phyloP scores from a whole-genome alignment of 2,329 filamentous ascomycete species.

The Alternaria sp. region DNA sequence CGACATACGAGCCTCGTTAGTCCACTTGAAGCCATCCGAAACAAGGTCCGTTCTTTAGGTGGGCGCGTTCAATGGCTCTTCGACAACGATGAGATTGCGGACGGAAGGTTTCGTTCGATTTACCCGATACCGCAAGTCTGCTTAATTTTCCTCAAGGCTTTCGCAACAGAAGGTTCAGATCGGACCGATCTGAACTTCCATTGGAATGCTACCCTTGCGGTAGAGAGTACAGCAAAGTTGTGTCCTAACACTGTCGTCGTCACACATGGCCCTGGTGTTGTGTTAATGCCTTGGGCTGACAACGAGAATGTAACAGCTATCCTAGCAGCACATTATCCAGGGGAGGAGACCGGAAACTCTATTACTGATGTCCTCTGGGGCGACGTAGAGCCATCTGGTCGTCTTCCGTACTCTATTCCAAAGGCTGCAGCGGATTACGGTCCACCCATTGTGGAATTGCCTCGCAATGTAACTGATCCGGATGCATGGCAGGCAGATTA shows the following conservation, averaged over 20 bases:
- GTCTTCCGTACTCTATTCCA: constrained; percentile 86
- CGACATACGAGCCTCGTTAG: constrained; percentile 51
- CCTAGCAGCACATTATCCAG: constrained; percentile 52
- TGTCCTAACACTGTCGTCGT: constrained; percentile 63
- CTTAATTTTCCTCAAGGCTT: constrained; percentile 67
- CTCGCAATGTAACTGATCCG: constrained; percentile 41
- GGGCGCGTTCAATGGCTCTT: constrained; percentile 58
- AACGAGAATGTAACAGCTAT: constrained; percentile 54
- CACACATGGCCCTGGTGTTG: constrained; percentile 52
- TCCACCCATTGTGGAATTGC: constrained; percentile 43
- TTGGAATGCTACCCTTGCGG: constrained; percentile 52
- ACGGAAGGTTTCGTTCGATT: constrained; percentile 31
- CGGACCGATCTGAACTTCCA: constrained; percentile 51
- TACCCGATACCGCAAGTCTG: constrained; percentile 55
- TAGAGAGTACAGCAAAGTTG: constrained; percentile 53
- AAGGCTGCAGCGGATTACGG: constrained; percentile 73
- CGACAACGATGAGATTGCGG: constrained; percentile 49
- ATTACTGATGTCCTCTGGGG: constrained; percentile 69
- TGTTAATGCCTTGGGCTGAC: constrained; percentile 52
- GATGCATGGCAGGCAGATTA: constrained; percentile 60
- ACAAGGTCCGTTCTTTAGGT: constrained; percentile 31
- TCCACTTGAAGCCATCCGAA: constrained; percentile 55
- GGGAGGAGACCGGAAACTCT: constrained; percentile 52
- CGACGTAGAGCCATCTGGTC: constrained; percentile 77
- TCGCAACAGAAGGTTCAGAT: constrained; percentile 56